phyloP scores from a whole-genome alignment of 179 eudicot species.

The Corrigiola litoralis region DNA sequence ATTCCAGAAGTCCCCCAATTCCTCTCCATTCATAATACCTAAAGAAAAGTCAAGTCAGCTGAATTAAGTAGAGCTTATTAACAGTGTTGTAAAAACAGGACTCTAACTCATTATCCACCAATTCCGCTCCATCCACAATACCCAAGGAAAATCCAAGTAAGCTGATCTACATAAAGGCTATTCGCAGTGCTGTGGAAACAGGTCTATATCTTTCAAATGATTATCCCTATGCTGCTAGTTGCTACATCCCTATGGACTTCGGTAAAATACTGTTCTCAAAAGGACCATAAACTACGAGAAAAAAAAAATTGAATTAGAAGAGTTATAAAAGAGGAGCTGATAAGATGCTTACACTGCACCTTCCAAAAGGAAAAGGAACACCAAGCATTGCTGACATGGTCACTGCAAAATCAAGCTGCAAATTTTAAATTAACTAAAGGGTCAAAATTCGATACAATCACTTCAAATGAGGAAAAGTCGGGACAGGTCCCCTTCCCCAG shows the following conservation, averaged over 20 bases:
- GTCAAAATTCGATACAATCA: not conserved
- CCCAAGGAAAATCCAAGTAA: no score
- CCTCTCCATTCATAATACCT: no score
- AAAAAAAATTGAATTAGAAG: not conserved
- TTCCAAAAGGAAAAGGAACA: slow-evolving; percentile 95
- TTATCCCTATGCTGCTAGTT: no score
- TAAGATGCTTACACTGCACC: slow-evolving; percentile 56
- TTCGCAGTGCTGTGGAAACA: no score
- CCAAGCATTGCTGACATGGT: slow-evolving; percentile 94
- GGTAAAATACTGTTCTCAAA: not conserved
- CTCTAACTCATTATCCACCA: no score
- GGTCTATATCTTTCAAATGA: no score
- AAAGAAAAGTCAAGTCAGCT: no score
- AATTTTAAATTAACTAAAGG: slow-evolving; percentile 28
- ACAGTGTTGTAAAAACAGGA: no score
- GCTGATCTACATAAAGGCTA: no score
- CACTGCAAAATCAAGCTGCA: slow-evolving; percentile 96
- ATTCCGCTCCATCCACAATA: no score
- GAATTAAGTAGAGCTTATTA: no score
- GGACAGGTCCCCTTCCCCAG: not conserved
- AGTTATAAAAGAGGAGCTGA: not conserved
- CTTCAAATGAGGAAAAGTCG: not conserved
- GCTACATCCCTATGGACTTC: not conserved
- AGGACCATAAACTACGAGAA: not conserved
- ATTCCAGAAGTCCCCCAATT: no score